phyloP scores from a whole-genome alignment of 2,329 filamentous ascomycete genomes.

The Zymoseptoria tritici region DNA sequence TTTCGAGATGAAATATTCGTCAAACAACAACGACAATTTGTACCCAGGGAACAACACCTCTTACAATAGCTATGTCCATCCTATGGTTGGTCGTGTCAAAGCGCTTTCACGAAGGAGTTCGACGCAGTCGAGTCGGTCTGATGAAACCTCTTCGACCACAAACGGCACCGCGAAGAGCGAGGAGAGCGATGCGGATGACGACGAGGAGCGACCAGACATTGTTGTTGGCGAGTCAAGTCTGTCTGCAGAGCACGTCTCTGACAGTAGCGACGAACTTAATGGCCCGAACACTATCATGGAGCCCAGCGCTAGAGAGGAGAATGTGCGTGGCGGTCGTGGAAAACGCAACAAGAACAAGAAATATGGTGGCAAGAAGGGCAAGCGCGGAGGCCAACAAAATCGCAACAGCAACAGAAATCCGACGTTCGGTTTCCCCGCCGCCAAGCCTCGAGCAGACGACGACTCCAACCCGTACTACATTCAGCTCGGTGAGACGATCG shows the following conservation, averaged over 20 bases:
- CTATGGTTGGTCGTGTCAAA: slow-evolving; percentile 27
- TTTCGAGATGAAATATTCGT: slow-evolving; percentile 68
- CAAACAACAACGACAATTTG: slow-evolving; percentile 50
- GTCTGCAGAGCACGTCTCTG: slow-evolving; percentile 6
- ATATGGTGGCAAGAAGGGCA: slow-evolving; percentile 14
- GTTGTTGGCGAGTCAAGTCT: slow-evolving; percentile 14
- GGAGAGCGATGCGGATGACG: slow-evolving; percentile 14
- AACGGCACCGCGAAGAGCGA: background rate
- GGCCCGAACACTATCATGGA: slow-evolving; percentile 8
- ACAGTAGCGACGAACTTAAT: slow-evolving; percentile 15
- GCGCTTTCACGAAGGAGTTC: slow-evolving; percentile 18
- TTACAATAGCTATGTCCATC: slow-evolving; percentile 12
- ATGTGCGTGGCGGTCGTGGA: slow-evolving; percentile 3
- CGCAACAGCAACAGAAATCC: background rate
- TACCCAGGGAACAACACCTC: slow-evolving; percentile 44
- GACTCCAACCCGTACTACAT: slow-evolving; percentile 40
- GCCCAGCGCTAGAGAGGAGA: slow-evolving; percentile 6
- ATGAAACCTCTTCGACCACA: slow-evolving; percentile 14
- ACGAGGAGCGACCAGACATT: slow-evolving; percentile 23
- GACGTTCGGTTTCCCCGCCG: background rate
- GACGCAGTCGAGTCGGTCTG: slow-evolving; percentile 21
- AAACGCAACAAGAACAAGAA: slow-evolving; percentile 19
- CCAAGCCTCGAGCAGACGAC: slow-evolving; percentile 9
- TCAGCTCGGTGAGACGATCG: slow-evolving; percentile 71
- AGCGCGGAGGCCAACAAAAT: slow-evolving; percentile 11